phyloP scores from a whole-genome alignment of 768 basidiomycete genomes.

The Erythrobasidium yunnanense region DNA sequence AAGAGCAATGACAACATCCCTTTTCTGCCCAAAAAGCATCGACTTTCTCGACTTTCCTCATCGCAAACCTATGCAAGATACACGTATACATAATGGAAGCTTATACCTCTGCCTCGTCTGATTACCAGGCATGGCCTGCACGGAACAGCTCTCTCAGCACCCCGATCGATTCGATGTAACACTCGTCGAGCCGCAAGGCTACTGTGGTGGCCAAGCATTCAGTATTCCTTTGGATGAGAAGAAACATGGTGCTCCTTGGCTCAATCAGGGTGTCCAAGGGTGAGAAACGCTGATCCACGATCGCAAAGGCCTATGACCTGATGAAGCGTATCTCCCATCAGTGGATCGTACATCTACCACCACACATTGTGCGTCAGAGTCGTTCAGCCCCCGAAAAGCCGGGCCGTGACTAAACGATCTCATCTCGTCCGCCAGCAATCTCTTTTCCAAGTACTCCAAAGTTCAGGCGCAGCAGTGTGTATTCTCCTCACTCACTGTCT shows the following conservation, averaged over 20 bases:
- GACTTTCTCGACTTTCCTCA: neutral
- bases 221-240: conserved; percentile 44
- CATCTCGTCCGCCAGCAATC: conserved; percentile 31
- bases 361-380: conserved; percentile 42
- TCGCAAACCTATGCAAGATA: neutral
- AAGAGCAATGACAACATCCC: neutral
- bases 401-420: neutral
- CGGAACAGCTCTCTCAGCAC: conserved; percentile 43
- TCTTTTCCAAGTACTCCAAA: conserved; percentile 39
- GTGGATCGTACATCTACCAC: conserved; percentile 40
- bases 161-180: conserved; percentile 45
- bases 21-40: too few species aligned
- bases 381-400: neutral
- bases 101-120: neutral
- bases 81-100: neutral
- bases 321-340: neutral
- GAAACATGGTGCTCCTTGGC: conserved; percentile 42
- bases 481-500: too few species aligned
- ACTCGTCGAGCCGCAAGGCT: conserved; percentile 42
- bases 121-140: conserved; percentile 41
- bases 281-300: neutral
- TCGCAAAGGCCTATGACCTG: neutral
- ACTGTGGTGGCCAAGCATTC: conserved; percentile 46
- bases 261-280: conserved; percentile 46
- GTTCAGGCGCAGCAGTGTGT: conserved; percentile 39